phyloP scores from a whole-genome alignment of 495 filamentous ascomycete species.

The Trichoderma gamsii region DNA sequence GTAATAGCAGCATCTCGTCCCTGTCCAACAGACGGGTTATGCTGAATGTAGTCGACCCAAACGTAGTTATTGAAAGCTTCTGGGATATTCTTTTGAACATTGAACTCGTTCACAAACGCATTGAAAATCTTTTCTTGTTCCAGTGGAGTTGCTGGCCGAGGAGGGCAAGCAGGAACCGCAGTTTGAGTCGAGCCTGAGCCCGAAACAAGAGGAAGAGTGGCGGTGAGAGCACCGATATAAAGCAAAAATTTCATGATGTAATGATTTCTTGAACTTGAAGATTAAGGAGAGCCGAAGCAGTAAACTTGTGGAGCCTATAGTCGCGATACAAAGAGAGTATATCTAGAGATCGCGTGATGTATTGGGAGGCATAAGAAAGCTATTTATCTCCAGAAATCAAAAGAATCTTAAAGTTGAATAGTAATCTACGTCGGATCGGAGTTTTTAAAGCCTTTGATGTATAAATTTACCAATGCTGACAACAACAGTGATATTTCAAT shows the following conservation, averaged over 20 bases:
- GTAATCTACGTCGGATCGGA: too few species aligned
- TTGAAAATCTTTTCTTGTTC: not conserved
- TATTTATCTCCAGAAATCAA: not conserved
- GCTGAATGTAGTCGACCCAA: conserved; percentile 3
- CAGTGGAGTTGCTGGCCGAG: not conserved
- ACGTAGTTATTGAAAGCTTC: not conserved
- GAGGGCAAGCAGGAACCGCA: not conserved
- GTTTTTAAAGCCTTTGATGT: too few species aligned
- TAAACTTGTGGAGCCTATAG: not conserved
- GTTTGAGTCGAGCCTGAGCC: not conserved
- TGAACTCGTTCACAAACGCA: not conserved
- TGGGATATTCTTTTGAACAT: not conserved
- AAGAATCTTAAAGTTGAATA: too few species aligned
- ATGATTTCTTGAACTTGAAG: not conserved
- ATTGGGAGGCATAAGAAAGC: not conserved
- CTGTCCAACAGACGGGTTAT: not conserved
- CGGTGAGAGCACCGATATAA: not conserved
- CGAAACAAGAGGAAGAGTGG: not conserved
- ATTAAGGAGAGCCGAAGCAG: not conserved
- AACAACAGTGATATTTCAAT: too few species aligned
- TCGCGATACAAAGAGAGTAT: not conserved
- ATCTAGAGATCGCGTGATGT: not conserved
- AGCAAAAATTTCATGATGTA: not conserved
- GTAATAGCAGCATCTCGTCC: not conserved
- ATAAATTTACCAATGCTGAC: too few species aligned